Base-by-base conservation (phyloP, 2,329 filamentous ascomycete genomes). In the Pseudogymnoascus sp. region DNA sequence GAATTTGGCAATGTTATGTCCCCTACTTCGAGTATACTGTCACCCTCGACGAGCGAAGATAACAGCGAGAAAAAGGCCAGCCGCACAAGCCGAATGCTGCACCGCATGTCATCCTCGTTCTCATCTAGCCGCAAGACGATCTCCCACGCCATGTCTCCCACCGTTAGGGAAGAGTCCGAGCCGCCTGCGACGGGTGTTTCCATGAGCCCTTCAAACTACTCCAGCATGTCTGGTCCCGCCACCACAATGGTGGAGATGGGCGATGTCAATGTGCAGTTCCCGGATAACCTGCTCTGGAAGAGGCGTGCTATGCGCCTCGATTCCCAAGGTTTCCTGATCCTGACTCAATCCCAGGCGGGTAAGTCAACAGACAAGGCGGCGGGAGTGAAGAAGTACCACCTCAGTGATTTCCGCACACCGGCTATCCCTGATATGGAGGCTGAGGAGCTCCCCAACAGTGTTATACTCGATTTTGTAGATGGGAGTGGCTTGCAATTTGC, bases 261-360 rank as follows among this genome's bases (percentile, higher is more conserved):
- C 59, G 91, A 97, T 71, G 88, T 99, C 66, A 97, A 99, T 70
- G 90, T 97, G 9, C 95, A 99, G 73, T 97, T 99, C 73, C 95
- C 95, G 0, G 93, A 97, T 72, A 96, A 91, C 62, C 81, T 99
- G 55, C 82, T 99, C 11, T 99, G 95, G 95, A 99, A 97, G 79
- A 89, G 93, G 62, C 87, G 95, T 64, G 92, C 88, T 70, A 87
- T 97, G 76, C 88, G 88, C 67, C 85, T 99, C 63, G 93, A 97
- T 74, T 85, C 87, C 7, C 82, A 89, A 64, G 95, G 93, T 16
- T 92, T 89, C 75, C 79, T 99, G 40, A 87, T 96, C 63, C 82
- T 99, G 65, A 90, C 88, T 43, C 86, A 86, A 65, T 83, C 86
- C 18, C 84, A 71, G 18, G 68, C 71, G 33, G 72, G 74, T 37